A percentile compares a stretch with the other conserved stretches of the same genome.
Evolutionary conservation across 352 stramenopile species (phyloP).

Genomic region (Pythium folliculosum): DNA sequence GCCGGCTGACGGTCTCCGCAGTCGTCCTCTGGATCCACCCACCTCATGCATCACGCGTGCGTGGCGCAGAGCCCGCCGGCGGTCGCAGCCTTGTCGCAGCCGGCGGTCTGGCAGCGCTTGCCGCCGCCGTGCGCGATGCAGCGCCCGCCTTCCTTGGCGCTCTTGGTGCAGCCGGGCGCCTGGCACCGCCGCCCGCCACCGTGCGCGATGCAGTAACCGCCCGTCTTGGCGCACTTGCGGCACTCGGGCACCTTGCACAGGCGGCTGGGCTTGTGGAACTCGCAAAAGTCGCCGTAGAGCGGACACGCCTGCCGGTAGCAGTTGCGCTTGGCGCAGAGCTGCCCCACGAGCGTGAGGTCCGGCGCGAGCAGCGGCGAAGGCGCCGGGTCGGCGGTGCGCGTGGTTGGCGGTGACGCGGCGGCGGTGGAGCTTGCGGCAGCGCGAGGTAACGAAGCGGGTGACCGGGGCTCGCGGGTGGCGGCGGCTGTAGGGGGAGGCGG

Average conservation of each 20-base stretch:
- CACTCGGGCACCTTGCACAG: conserved; percentile 66
- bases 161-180: conserved; percentile 62
- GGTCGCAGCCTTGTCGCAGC: conserved; percentile 59
- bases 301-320: conserved; percentile 43
- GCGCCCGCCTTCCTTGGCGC: conserved; percentile 63
- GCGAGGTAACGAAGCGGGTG: not conserved
- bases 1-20: not conserved
- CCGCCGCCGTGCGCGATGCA: conserved; percentile 63
- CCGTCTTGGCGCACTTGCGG: conserved; percentile 59
- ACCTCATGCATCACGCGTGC: conserved; percentile 33
- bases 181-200: conserved; percentile 73
- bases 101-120: conserved; percentile 43
- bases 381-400: not conserved
- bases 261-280: conserved; percentile 66
- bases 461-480: not conserved
- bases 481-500: not conserved
- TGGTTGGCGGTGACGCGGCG: not conserved
- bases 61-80: conserved; percentile 53
- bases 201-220: conserved; percentile 77
- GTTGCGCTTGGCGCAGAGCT: conserved; percentile 64
- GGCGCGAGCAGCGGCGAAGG: not conserved
- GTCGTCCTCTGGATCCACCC: conserved; percentile 21
- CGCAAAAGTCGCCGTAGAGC: conserved; percentile 54
- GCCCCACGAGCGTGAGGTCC: conserved; percentile 26
- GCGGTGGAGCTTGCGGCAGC: not conserved